phyloP scores from a whole-genome alignment of 495 filamentous ascomycete genomes.

The Trichodelitschia bisporula region DNA sequence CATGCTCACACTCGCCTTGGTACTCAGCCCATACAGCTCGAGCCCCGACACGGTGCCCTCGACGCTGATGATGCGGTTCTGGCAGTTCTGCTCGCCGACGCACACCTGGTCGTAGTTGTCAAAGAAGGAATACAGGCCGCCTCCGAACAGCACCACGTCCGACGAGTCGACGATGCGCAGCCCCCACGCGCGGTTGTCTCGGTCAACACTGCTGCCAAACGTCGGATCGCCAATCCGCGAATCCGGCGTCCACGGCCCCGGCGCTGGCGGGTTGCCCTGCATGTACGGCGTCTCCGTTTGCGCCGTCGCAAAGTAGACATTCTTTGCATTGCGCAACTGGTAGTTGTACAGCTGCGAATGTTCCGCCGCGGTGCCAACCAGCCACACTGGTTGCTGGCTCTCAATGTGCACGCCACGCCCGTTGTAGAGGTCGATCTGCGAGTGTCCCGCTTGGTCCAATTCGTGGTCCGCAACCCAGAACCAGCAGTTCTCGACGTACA shows the following conservation, averaged over 20 bases:
- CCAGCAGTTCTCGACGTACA: slow-evolving; percentile 20
- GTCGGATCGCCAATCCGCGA: slow-evolving; percentile 14
- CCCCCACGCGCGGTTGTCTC: slow-evolving; percentile 20
- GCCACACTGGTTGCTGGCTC: slow-evolving; percentile 27
- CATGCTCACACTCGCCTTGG: slow-evolving; percentile 76
- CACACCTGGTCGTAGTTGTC: slow-evolving; percentile 44
- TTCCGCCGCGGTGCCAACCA: slow-evolving; percentile 50
- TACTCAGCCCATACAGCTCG: slow-evolving; percentile 57
- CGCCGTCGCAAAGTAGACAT: slow-evolving; percentile 49
- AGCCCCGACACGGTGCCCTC: slow-evolving; percentile 34
- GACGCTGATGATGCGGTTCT: slow-evolving; percentile 67
- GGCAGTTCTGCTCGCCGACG: slow-evolving; percentile 49
- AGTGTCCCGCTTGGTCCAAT: slow-evolving; percentile 14
- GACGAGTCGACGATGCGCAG: slow-evolving; percentile 18
- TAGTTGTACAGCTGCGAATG: slow-evolving; percentile 66
- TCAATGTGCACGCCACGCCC: slow-evolving; percentile 26
- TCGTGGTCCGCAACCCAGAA: slow-evolving; percentile 21
- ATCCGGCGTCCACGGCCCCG: slow-evolving; percentile 12
- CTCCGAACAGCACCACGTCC: slow-evolving; percentile 14
- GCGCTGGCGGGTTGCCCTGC: slow-evolving; percentile 16
- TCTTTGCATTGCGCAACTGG: slow-evolving; percentile 41
- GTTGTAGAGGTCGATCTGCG: slow-evolving; percentile 20
- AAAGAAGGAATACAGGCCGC: slow-evolving; percentile 29
- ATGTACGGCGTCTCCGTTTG: slow-evolving; percentile 53
- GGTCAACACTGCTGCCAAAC: slow-evolving; percentile 12